Base-by-base conservation (phyloP, 768 basidiomycete species). In the Russula dissimulans region DNA sequence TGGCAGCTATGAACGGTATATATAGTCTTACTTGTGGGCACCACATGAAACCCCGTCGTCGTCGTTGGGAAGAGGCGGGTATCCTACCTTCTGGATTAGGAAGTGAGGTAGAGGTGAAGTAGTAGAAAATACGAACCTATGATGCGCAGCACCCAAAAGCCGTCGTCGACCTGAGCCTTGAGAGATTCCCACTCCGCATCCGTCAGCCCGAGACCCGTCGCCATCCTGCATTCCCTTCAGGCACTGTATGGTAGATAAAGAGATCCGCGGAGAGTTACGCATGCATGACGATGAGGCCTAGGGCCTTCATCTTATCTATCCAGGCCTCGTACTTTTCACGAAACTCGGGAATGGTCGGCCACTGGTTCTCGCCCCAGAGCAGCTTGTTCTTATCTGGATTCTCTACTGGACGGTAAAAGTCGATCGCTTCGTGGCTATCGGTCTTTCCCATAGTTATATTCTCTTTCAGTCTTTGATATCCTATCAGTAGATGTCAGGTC, bases 31-130 rank as follows among this genome's bases (percentile, higher is more conserved):
- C 91, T 86, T 92, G 74, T 97, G 93, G 29, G 88, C 89, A 31
- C 93, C 93, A 67, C 93, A 95, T 15, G 90, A 92, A 69, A 89
- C 82, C 3, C 93, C 92, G 39, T 91, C 85, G 55, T 89, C 80
- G 49, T 85, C 81, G 34, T 81, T 75, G 0, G 92, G 89, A 22
- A 97, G 78, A 1, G 89, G 90, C 3, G 94, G 94, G 68, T 97
- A 97, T 4, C 91, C 88, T 89, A 54, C 14, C 38, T 11, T 48
- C 38, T 41, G 51, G 49, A 54, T 44, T 32, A 41, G 32, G 31
- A 31, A 22, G 31, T 36, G 54, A 12, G 64, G 54, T 57, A 43
- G 26, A 48, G 22, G 15, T 31, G 51, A 41, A 4, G 39, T 12
- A 36, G 8, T 43, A 29, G 15, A 58, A 26, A 26, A 10, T 14